These are phyloP conservation scores for Verticillium nubilum DNA, from an alignment of 2,329 filamentous ascomycete species.

Conservation along the genomic window DNA sequence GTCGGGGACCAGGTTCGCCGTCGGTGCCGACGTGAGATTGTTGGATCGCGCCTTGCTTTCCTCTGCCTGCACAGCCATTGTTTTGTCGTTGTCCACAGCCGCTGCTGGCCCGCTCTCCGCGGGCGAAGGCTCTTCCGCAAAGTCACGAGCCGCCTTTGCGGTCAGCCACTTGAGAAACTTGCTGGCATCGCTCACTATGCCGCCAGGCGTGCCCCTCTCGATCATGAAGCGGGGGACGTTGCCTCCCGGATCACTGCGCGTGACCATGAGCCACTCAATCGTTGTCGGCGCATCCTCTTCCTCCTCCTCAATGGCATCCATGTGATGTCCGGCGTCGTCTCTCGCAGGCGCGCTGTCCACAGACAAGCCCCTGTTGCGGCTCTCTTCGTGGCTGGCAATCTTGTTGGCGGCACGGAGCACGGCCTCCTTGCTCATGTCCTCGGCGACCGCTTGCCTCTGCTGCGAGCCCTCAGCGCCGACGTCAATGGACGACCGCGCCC, in stretches of 20 bases:
- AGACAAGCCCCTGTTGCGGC: constrained; percentile 5
- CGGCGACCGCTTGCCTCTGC: constrained; percentile 18
- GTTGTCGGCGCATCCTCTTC: constrained; percentile 31
- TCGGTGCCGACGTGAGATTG: constrained; percentile 24
- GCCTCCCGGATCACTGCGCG: constrained; percentile 80
- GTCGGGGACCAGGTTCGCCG: constrained; percentile 19
- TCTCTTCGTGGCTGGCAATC: constrained; percentile 27
- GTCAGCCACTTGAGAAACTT: constrained; percentile 76
- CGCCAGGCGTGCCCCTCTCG: constrained; percentile 78
- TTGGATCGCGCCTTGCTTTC: constrained; percentile 20
- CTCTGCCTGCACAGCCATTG: constrained; percentile 21
- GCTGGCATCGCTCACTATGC: constrained; percentile 71
- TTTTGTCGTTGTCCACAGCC: constrained; percentile 13
- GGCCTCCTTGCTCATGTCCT: constrained; percentile 32
- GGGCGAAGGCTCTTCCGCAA: constrained; percentile 15
- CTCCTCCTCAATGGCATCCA: constrained; percentile 10
- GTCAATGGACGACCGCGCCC: constrained; percentile 39
- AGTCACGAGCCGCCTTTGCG: constrained; percentile 30
- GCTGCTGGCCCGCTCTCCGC: constrained; percentile 1
- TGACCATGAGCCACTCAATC: constrained; percentile 91
- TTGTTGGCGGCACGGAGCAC: constrained; percentile 25
- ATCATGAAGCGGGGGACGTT: constrained; percentile 87
- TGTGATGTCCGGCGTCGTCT: constrained; percentile 21
- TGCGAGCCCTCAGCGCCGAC: constrained; percentile 25
- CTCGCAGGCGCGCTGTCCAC: constrained; percentile 7